Percentiles rank a stretch among this genome's conserved stretches.
phyloP scores from a whole-genome alignment of 768 basidiomycete species.

The Sistotremastrum niveocremeum region DNA sequence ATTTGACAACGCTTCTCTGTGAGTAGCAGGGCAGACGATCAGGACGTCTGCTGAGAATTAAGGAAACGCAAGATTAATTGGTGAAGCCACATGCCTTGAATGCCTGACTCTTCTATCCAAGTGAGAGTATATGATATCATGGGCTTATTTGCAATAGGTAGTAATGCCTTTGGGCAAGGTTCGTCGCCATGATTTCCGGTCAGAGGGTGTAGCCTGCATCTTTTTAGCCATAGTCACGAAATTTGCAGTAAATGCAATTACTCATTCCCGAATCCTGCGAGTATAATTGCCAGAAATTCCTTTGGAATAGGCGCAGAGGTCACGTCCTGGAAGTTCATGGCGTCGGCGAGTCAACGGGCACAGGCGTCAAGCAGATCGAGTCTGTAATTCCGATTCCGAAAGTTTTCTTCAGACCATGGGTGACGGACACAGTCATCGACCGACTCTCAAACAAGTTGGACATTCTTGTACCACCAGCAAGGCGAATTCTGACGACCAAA shows the following conservation, averaged over 20 bases:
- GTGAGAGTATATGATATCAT: constrained; percentile 71
- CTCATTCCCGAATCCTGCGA: constrained; percentile 92
- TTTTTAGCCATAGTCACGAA: not conserved
- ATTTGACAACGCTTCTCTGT: constrained; percentile 65
- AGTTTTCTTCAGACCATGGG: no score
- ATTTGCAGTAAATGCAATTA: constrained; percentile 24
- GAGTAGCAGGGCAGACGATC: constrained; percentile 68
- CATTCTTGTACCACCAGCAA: not conserved
- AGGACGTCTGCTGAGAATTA: constrained; percentile 50
- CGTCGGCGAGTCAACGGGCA: not conserved
- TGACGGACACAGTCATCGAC: constrained; percentile 31
- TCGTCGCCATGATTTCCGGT: constrained; percentile 70
- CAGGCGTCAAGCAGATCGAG: not conserved
- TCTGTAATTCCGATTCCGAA: no score
- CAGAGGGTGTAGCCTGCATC: constrained; percentile 53
- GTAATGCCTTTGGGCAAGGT: constrained; percentile 73
- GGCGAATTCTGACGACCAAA: constrained; percentile 1
- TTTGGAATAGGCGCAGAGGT: constrained; percentile 35
- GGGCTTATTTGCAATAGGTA: constrained; percentile 80
- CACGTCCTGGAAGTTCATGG: constrained; percentile 54
- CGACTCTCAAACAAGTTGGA: constrained; percentile 70
- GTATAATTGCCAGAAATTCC: constrained; percentile 80
- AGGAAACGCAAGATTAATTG: constrained; percentile 3
- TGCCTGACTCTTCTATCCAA: constrained; percentile 81
- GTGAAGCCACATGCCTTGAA: constrained; percentile 45